Percentiles rank a stretch among this genome's conserved stretches.
Evolutionary conservation across 306 rosid species (phyloP).

Genomic region (Cicer cuneatum): DNA sequence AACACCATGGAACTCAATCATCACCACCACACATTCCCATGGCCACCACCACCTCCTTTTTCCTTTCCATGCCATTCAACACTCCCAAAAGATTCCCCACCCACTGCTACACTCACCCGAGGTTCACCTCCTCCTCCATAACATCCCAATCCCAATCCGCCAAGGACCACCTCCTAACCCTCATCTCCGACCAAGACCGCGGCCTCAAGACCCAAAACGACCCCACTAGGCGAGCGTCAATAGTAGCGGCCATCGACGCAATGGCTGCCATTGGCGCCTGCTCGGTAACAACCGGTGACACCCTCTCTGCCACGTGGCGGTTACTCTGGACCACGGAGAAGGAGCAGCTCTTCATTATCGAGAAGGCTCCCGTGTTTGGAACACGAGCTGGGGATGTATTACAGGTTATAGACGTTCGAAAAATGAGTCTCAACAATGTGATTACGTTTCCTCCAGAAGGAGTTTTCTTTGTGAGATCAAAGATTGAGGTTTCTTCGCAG

Average conservation of each 20-base stretch:
- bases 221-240: constrained; percentile 52
- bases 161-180: constrained; percentile 65
- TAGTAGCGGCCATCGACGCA: constrained; percentile 66
- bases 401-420: constrained; percentile 80
- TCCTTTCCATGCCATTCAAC: constrained; percentile 45
- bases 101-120: constrained; percentile 28
- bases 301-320: constrained; percentile 86
- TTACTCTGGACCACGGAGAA: constrained; percentile 96
- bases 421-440: constrained; percentile 71
- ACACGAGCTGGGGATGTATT: constrained; percentile 84
- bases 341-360: constrained; percentile 87
- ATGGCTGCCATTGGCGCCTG: constrained; percentile 55
- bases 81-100: constrained; percentile 30
- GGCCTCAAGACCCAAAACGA: constrained; percentile 74
- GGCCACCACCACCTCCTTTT: constrained; percentile 51
- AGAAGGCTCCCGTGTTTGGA: constrained; percentile 76
- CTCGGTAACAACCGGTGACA: constrained; percentile 62
- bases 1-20: constrained; percentile 34
- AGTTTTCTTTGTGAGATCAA: constrained; percentile 89
- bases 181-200: constrained; percentile 81
- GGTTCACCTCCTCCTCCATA: constrained; percentile 61
- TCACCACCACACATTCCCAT: constrained; percentile 35
- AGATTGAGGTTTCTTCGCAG: constrained; percentile 63
- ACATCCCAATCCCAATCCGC: constrained; percentile 63
- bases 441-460: constrained; percentile 95